Evolutionary conservation across 2,329 filamentous ascomycete genomes (phyloP), one percentile per base, ranked within the genome.

Genomic region (Juglanconis sp.): DNA sequence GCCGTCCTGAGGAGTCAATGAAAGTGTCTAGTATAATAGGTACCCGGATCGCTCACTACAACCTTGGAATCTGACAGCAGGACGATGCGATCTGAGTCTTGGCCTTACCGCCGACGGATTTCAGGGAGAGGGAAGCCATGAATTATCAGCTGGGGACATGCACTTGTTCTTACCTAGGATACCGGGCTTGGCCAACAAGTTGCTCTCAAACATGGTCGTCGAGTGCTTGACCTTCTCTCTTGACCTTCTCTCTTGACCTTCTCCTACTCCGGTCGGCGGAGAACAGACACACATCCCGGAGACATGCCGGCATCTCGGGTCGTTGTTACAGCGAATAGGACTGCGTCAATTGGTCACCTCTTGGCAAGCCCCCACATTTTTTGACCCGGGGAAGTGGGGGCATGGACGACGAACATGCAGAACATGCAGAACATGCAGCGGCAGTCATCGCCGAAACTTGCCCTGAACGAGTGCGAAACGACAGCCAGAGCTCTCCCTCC

Each of bases 341-440:
- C 53, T 4, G 32, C 9, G 49, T 40, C 53, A 52, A 57, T 63
- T 63, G 57, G 53, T 57, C 59, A 63, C 55, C 53, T 55, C 44
- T 38, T 7, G n/a, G 3, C 44, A 24, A 4, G 35, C 56, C 56
- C 60, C 53, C 51, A 40, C 24, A 34, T 47, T 36, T 13, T 44
- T n/a, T 36, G 50, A 32, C 52, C 53, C 32, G 57, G 61, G 61
- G 57, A 57, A 60, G 57, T 56, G 60, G 60, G 56, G 36, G 15
- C 10, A 13, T 8, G 5, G 35, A 15, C 17, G 17, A 5, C 15
- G 24, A 24, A 24, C 24, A n/a, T 36, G 24, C 15, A 32, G 10
- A 11, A 42, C 9, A 32, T 17, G 24, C 15, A n/a, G 35, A 8
- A 32, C 4, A 13, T 10, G 6, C 35, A 55, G 53, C 40, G 57